Evolutionary conservation across 352 stramenopile species (phyloP).

Genomic region (Globisporangium canariense): DNA sequence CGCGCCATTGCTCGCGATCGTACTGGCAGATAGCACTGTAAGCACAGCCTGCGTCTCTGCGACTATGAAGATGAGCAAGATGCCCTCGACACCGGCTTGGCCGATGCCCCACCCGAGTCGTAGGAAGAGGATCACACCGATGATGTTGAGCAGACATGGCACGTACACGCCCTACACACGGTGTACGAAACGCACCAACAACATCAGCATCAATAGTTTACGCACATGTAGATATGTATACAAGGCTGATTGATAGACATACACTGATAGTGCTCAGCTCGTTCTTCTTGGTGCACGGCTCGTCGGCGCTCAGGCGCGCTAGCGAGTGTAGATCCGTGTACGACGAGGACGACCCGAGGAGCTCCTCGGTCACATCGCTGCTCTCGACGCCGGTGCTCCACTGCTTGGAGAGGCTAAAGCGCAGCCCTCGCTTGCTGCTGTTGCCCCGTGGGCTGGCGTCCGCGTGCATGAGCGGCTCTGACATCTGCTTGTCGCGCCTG

Average conservation of each 20-base stretch:
- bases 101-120: slow-evolving; percentile 82
- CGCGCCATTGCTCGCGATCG: slow-evolving; percentile 85
- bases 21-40: slow-evolving; percentile 74
- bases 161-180: slow-evolving; percentile 69
- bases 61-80: slow-evolving; percentile 69
- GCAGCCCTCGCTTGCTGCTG: background rate
- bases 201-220: background rate
- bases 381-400: slow-evolving; percentile 6
- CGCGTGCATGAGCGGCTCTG: slow-evolving; percentile 32
- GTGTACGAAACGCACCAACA: background rate
- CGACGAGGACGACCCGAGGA: slow-evolving; percentile 16
- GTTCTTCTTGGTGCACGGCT: slow-evolving; percentile 21
- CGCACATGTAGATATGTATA: background rate
- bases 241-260: background rate
- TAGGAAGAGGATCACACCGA: slow-evolving; percentile 89
- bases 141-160: slow-evolving; percentile 89
- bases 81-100: slow-evolving; percentile 75
- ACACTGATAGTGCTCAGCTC: slow-evolving; percentile 43
- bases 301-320: slow-evolving; percentile 9
- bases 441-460: background rate
- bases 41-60: slow-evolving; percentile 60
- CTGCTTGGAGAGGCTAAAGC: slow-evolving; percentile 16
- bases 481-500: background rate
- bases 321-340: slow-evolving; percentile 50
- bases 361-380: slow-evolving; percentile 1